These are phyloP conservation scores for Suillus subluteus DNA, from an alignment of 768 basidiomycete genomes.

Conservation along the genomic window DNA sequence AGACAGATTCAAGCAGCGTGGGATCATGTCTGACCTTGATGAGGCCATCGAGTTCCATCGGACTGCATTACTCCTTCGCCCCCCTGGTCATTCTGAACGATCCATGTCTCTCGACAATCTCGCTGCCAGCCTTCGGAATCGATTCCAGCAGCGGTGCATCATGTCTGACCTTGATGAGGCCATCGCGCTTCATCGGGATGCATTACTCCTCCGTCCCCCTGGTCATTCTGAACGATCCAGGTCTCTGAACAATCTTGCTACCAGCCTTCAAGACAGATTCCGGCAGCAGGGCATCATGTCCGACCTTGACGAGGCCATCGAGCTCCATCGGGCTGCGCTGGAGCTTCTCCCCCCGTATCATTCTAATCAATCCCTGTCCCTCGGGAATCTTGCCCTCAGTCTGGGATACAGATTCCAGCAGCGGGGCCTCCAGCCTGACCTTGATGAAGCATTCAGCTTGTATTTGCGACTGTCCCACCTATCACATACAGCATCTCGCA, in stretches of 20 bases:
- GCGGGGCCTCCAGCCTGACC: neutral
- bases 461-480: neutral
- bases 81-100: neutral
- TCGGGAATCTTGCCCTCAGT: neutral
- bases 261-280: conserved; percentile 5
- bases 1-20: conserved; percentile 10
- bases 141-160: neutral
- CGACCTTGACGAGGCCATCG: conserved; percentile 21
- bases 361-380: neutral
- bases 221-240: neutral
- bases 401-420: conserved; percentile 6
- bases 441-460: neutral
- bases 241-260: conserved; percentile 19
- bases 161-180: neutral
- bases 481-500: neutral
- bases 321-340: neutral
- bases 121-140: neutral
- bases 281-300: conserved; percentile 1
- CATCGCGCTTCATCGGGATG: neutral
- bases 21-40: conserved; percentile 18
- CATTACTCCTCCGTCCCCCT: no score
- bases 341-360: neutral
- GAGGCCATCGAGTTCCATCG: conserved; percentile 10
- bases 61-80: neutral
- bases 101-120: neutral